These are phyloP conservation scores for Coemansia sp. DNA, from an alignment of 192 early-diverging fungal genomes.

Conservation along the genomic window DNA sequence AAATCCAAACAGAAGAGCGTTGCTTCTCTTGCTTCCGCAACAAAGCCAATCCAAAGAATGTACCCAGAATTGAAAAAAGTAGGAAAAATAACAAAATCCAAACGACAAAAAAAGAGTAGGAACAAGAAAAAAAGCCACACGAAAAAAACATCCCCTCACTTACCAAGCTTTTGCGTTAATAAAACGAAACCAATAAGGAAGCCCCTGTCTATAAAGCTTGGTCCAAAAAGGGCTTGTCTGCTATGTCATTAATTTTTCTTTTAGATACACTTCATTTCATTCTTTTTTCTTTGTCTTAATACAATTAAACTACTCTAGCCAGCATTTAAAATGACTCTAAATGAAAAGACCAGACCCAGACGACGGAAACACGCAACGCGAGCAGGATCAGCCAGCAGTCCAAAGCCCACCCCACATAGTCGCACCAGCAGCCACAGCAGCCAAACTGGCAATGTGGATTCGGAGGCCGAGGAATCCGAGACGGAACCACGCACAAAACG, in stretches of 20 bases:
- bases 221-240: no score
- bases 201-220: not conserved
- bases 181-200: not conserved
- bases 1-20: not conserved
- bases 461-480: not conserved
- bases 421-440: constrained; percentile 2
- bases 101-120: not conserved
- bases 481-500: constrained; percentile 23
- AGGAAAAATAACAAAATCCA: constrained; percentile 1
- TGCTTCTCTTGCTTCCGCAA: not conserved
- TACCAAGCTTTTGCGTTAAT: not conserved
- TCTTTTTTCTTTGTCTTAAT: not conserved
- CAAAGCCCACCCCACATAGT: constrained; percentile 2
- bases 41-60: not conserved
- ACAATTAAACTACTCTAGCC: not conserved
- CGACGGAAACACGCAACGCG: not conserved
- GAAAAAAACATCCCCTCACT: not conserved
- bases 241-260: not conserved
- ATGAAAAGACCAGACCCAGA: constrained; percentile 5
- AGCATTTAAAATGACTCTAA: not conserved
- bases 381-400: not conserved
- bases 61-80: not conserved
- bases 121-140: not conserved
- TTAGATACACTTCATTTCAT: not conserved
- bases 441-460: not conserved